Conservation (phyloP, 2,329 filamentous ascomycete species). For the Aspergillus sp. region DNA sequence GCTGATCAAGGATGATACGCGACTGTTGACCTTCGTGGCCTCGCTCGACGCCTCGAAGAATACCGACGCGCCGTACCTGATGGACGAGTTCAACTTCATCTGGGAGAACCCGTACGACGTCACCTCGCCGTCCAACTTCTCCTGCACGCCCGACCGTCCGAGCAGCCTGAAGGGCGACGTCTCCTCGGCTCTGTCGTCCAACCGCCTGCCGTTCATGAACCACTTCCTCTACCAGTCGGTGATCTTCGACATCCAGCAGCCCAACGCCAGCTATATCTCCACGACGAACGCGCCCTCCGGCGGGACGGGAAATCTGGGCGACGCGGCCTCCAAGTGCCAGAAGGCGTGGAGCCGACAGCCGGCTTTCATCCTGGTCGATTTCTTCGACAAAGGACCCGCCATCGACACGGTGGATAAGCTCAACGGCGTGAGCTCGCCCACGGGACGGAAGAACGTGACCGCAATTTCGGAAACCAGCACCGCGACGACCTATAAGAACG, state of each 20-base stretch:
- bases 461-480: conserved; percentile 25
- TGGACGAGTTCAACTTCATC: conserved; percentile 49
- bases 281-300: conserved; percentile 66
- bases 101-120: conserved; percentile 75
- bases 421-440: conserved; percentile 55
- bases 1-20: conserved; percentile 64
- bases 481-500: conserved; percentile 31
- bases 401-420: conserved; percentile 67
- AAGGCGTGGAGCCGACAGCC: conserved; percentile 62
- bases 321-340: conserved; percentile 53
- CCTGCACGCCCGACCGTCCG: conserved; percentile 70
- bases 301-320: conserved; percentile 53
- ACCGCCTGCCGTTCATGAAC: conserved; percentile 72
- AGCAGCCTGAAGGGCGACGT: conserved; percentile 49
- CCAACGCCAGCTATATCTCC: conserved; percentile 59
- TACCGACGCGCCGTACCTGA: conserved; percentile 41
- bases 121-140: conserved; percentile 62
- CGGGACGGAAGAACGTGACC: conserved; percentile 43
- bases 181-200: conserved; percentile 52
- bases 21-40: conserved; percentile 69
- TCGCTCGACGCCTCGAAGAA: conserved; percentile 38
- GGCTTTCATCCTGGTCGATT: conserved; percentile 77
- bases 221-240: conserved; percentile 69
- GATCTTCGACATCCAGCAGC: conserved; percentile 57
- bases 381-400: conserved; percentile 70